Evolutionary conservation across 805 yeast species (phyloP), one percentile per base, ranked within the genome.

Genomic region (Zygosaccharomyces bailii): DNA sequence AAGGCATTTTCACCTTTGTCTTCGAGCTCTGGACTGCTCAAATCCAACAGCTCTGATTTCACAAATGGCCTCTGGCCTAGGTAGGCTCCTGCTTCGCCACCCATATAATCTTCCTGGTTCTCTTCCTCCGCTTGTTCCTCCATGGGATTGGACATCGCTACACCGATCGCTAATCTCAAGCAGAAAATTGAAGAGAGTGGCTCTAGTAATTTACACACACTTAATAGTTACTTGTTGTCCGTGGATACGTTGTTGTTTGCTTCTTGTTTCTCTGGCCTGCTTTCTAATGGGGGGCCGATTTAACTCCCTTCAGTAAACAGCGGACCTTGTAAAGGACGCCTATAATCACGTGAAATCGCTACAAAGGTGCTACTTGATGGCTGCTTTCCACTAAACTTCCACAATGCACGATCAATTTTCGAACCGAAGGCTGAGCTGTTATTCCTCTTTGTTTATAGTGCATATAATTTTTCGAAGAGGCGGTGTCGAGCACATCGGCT

Each of bases 81-180:
- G 30, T 25, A 25, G 11, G 40, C 40, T 24, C 14, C 21, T 8
- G 24, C 18, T 37, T 25, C 38, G 13, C 33, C 25, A 17, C 40
- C 43, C 14, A 39, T 21, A 27, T 27, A 24, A 32, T 10, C 36
- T 11, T 39, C 36, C 18, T 39, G 35, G 31, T n/a, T 21, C 10
- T 39, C 21, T 18, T 20, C 41, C 25, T 23, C 43, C 25, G 43
- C 43, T 41, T 38, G 34, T 27, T 42, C 37, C 43, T 44, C 45
- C 39, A 42, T 20, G 16, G 39, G 37, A 38, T 39, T 34, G 29
- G 49, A 45, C 49, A 45, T 45, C 19, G 30, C 36, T 16, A 34
- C 33, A 34, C 16, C 40, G 24, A 33, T 30, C 34, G 30, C 13
- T 25, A 16, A 37, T 6, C 21, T 11, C 16, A 37, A n/a, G 14